A percentile compares a stretch with the other conserved stretches of the same genome.
Evolutionary conservation across 345 rosid genomes (phyloP).

Genomic region (Reutealis trisperma): DNA sequence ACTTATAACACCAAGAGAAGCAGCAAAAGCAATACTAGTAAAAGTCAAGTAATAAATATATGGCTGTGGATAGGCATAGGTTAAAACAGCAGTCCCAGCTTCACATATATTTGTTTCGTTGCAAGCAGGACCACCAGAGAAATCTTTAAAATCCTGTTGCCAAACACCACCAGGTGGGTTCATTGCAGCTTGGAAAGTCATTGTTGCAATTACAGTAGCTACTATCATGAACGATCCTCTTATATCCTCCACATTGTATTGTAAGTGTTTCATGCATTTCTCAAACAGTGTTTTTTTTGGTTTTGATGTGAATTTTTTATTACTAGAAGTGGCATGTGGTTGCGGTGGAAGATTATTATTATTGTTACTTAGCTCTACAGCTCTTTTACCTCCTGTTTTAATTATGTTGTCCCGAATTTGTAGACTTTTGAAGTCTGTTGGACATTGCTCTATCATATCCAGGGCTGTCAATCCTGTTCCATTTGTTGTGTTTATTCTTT

Average conservation of each 20-base stretch:
- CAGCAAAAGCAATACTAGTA: background rate
- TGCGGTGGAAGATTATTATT: background rate
- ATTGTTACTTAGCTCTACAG: background rate
- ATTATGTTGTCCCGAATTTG: background rate
- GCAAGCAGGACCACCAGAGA: background rate
- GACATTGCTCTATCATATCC: background rate
- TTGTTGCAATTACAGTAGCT: slow-evolving; percentile 1
- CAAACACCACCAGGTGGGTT: slow-evolving; percentile 7
- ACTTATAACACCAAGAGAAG: background rate
- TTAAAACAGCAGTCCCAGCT: background rate
- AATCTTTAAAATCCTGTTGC: background rate
- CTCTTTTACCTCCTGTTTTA: background rate
- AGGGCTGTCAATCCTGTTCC: slow-evolving; percentile 1
- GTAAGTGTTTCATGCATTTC: background rate
- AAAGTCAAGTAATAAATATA: background rate
- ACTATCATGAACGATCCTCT: slow-evolving; percentile 2
- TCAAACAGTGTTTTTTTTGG: background rate
- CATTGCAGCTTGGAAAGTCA: background rate
- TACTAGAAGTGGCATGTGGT: too few species aligned
- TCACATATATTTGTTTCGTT: background rate
- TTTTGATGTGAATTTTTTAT: background rate
- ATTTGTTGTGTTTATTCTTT: background rate
- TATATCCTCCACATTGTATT: background rate
- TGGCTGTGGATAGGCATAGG: background rate
- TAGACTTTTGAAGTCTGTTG: background rate